Evolutionary conservation across 2,329 filamentous ascomycete genomes (phyloP), one percentile per base, ranked within the genome.

Genomic region (Nothophaeocryptopus gaeumannii): DNA sequence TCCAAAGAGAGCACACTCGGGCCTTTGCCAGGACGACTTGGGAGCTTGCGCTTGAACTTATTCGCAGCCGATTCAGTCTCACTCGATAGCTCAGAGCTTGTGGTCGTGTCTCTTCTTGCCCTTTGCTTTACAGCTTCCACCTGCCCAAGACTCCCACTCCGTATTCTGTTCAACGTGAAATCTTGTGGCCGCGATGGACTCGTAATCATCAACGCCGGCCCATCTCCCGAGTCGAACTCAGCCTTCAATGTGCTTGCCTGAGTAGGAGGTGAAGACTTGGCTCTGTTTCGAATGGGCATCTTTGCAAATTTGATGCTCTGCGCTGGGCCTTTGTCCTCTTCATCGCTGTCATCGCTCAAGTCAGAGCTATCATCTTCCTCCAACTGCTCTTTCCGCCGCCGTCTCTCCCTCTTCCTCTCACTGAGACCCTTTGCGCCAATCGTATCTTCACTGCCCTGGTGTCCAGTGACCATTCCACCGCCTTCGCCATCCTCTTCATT

Each of bases 281-380:
- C 88, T 48, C 92, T 84, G 58, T 83, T 84, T 29, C 91, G 82
- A 37, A 96, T 80, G 1, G 93, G 92, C 88, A 96, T 92, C 72
- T 97, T 97, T 41, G 87, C 84, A 70, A 99, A 99, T 65, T 92
- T 91, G 67, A 97, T 96, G 68, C 95, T 89, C 66, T 95, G 89
- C 2, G 86, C 86, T 38, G 88, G 86, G 46, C 86, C 83, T 44
- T 70, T 69, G 49, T 53, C 62, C 16, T 89, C 85, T 16, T 91
- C 86, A 43, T 93, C 88, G 61, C 87, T 92, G 59, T 92, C 87
- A 62, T 93, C 88, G 65, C 85, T 90, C 46, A 92, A 73, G 61
- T 92, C 88, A 63, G 87, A 91, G 69, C 88, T 93, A 64, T 92
- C 88, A 50, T 90, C 87, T 62, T 93, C 88, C 59, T 90, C 86